These are phyloP conservation scores for Yarrowia bubula DNA, from an alignment of 805 yeast species.

Conservation along the genomic window DNA sequence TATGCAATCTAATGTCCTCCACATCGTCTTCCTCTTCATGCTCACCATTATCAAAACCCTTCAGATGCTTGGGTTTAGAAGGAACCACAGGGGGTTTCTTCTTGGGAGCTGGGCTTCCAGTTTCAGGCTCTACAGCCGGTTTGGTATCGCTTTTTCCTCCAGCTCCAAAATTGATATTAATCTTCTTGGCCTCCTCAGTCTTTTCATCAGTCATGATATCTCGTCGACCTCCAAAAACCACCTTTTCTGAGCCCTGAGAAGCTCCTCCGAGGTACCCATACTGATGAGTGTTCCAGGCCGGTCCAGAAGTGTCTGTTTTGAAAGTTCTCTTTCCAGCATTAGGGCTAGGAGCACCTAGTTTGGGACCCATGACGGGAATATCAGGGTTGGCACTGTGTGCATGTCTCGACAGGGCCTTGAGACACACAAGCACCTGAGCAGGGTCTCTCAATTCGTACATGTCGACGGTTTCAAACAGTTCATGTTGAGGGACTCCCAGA, in stretches of 20 bases:
- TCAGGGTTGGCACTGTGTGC: constrained; percentile 56
- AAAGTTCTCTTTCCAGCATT: constrained; percentile 45
- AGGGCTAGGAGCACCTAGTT: constrained; percentile 47
- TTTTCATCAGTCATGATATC: constrained; percentile 40
- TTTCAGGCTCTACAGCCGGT: not conserved
- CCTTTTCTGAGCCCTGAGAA: constrained; percentile 51
- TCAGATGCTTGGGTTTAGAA: constrained; percentile 30
- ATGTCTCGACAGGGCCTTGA: constrained; percentile 69
- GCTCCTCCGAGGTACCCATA: constrained; percentile 62
- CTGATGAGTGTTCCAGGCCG: constrained; percentile 57
- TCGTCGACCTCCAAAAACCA: constrained; percentile 54
- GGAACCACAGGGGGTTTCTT: constrained; percentile 30
- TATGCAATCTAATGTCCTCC: not conserved
- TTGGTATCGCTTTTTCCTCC: not conserved
- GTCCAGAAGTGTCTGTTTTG: constrained; percentile 54
- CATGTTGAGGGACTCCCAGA: constrained; percentile 73
- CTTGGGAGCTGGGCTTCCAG: not conserved
- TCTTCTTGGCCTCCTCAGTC: constrained; percentile 2
- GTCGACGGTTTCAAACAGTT: constrained; percentile 75
- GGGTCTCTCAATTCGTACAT: constrained; percentile 72
- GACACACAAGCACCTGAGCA: constrained; percentile 70
- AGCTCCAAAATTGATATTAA: not conserved
- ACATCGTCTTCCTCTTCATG: constrained; percentile 7
- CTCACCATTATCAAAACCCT: constrained; percentile 23
- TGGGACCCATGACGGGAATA: constrained; percentile 59